phyloP scores from a whole-genome alignment of 1,284 basidiomycete species.

The Wolfiporia cocos region DNA sequence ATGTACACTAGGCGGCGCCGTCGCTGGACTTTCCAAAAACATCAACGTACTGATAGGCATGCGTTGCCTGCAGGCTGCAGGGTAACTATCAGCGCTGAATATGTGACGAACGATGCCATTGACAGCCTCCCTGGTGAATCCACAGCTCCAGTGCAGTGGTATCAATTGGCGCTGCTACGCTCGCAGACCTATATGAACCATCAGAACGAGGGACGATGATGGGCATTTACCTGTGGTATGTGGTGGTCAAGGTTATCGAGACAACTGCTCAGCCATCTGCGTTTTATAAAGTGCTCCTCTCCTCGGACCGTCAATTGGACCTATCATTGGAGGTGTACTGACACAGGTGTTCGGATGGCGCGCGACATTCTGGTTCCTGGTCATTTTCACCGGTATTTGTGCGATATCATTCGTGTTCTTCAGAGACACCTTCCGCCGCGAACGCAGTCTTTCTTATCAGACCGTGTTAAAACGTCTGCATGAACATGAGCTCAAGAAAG shows the following conservation, averaged over 20 bases:
- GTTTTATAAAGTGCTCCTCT: slow-evolving; percentile 21
- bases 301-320: slow-evolving; percentile 59
- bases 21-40: slow-evolving; percentile 59
- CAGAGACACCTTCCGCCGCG: slow-evolving; percentile 78
- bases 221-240: slow-evolving; percentile 59
- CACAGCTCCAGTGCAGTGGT: slow-evolving; percentile 70
- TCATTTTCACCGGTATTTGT: slow-evolving; percentile 52
- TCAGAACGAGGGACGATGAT: slow-evolving; percentile 76
- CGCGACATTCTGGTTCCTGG: slow-evolving; percentile 76
- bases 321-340: slow-evolving; percentile 66
- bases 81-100: slow-evolving; percentile 31
- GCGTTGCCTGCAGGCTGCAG: slow-evolving; percentile 61
- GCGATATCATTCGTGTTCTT: slow-evolving; percentile 62
- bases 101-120: background rate
- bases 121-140: background rate
- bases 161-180: slow-evolving; percentile 73
- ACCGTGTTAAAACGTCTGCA: slow-evolving; percentile 35
- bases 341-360: slow-evolving; percentile 71
- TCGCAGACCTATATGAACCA: slow-evolving; percentile 79
- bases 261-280: slow-evolving; percentile 2
- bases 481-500: slow-evolving; percentile 12
- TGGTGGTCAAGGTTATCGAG: background rate
- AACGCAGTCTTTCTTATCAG: slow-evolving; percentile 77
- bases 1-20: slow-evolving; percentile 55
- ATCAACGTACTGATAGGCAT: slow-evolving; percentile 70